Conservation (phyloP, 2,329 filamentous ascomycete genomes). For the Xylariaceae sp. region DNA sequence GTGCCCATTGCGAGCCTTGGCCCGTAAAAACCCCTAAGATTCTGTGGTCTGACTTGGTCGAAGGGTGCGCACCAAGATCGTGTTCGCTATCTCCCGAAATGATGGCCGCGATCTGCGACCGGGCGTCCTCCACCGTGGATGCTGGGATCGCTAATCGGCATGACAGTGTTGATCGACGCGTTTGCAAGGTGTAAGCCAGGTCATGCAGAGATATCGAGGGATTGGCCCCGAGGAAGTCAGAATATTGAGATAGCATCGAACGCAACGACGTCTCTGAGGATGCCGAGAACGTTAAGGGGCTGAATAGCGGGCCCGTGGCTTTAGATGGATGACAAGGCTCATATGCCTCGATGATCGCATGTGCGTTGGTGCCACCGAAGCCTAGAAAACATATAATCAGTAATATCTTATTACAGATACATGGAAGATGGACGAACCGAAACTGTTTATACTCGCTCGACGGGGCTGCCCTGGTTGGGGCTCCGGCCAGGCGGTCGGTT, state of each 20-base stretch:
- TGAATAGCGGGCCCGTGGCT: too few species aligned
- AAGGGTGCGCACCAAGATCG: too few species aligned
- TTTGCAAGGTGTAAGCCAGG: conserved; percentile 23
- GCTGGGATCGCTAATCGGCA: too few species aligned
- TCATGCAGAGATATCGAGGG: not conserved
- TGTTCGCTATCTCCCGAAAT: too few species aligned
- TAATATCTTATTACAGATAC: too few species aligned
- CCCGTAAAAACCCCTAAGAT: conserved; percentile 43
- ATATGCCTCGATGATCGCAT: conserved; percentile 33
- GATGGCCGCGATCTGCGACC: too few species aligned
- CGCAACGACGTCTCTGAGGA: conserved; percentile 20
- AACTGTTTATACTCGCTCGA: conserved; percentile 34
- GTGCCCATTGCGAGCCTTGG: conserved; percentile 43
- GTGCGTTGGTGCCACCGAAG: conserved; percentile 34
- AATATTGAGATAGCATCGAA: conserved; percentile 13
- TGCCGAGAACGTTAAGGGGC: conserved; percentile 30
- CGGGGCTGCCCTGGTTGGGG: too few species aligned
- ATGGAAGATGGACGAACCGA: too few species aligned
- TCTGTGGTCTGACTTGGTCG: not conserved
- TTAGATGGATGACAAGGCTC: not conserved
- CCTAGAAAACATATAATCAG: too few species aligned
- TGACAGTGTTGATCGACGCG: too few species aligned
- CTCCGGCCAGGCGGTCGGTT: too few species aligned
- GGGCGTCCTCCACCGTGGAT: too few species aligned
- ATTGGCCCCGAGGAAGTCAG: not conserved